Conservation (phyloP, 139 green algal species). For the Haematococcus lacustris region DNA sequence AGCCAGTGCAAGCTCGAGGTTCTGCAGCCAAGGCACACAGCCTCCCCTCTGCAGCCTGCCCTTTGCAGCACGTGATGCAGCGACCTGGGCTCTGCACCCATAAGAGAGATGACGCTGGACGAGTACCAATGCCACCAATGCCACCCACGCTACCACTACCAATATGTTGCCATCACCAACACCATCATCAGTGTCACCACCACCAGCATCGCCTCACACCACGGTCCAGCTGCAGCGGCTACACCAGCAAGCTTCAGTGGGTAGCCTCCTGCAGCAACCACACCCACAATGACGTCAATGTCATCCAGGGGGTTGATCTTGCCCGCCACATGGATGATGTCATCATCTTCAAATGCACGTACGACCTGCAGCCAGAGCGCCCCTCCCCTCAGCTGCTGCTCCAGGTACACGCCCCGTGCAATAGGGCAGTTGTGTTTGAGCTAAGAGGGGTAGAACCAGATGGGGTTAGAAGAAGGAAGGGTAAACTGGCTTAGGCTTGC, state of each 20-base stretch:
- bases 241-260: not conserved
- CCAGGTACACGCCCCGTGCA: not conserved
- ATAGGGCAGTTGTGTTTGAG: too few species aligned
- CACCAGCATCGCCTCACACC: too few species aligned
- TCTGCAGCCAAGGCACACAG: conserved; percentile 5
- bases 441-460: too few species aligned
- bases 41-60: not conserved
- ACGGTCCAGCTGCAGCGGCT: too few species aligned
- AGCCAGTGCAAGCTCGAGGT: conserved; percentile 90
- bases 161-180: too few species aligned
- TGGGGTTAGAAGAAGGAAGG: too few species aligned
- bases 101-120: too few species aligned
- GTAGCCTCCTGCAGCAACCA: not conserved
- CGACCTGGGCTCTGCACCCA: not conserved
- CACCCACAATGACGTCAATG: conserved; percentile 3
- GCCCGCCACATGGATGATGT: conserved; percentile 90
- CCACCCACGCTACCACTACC: too few species aligned
- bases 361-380: conserved; percentile 90
- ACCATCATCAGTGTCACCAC: too few species aligned
- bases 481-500: too few species aligned
- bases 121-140: too few species aligned
- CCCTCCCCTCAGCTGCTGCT: not conserved
- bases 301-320: conserved; percentile 38
- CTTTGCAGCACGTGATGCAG: not conserved
- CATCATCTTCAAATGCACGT: conserved; percentile 91